Evolutionary conservation across 2,329 filamentous ascomycete genomes (phyloP).

Genomic region (Epichloe baconii): DNA sequence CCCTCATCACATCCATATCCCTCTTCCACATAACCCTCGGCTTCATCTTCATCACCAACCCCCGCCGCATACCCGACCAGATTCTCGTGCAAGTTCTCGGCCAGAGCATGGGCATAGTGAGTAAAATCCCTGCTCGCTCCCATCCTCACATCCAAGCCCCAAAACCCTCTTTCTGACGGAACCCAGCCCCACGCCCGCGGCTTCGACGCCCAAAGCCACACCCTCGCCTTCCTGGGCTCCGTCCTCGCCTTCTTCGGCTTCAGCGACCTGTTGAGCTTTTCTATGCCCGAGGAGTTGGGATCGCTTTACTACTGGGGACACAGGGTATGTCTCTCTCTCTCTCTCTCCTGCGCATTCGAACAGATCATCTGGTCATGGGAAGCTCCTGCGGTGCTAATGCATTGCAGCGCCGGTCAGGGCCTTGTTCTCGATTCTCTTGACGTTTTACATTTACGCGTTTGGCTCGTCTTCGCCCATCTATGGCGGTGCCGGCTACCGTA

Average conservation of each 20-base stretch:
- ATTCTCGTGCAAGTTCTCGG: conserved; percentile 70
- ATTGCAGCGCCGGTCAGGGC: conserved; percentile 48
- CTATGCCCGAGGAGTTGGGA: conserved; percentile 53
- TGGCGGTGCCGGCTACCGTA: conserved; percentile 12
- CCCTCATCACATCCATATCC: conserved; percentile 68
- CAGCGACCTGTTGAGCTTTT: conserved; percentile 52
- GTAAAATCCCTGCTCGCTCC: conserved; percentile 10
- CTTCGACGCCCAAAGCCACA: conserved; percentile 56
- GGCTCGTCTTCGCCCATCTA: conserved; percentile 37
- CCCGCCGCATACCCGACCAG: conserved; percentile 61
- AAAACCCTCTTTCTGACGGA: not conserved
- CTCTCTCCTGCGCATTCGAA: conserved; percentile 27
- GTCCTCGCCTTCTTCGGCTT: conserved; percentile 49
- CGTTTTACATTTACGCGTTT: conserved; percentile 54
- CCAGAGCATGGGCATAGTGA: conserved; percentile 70
- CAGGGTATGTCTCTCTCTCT: conserved; percentile 47
- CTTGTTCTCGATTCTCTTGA: conserved; percentile 45
- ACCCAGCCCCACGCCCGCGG: conserved; percentile 48
- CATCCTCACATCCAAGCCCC: too few species aligned
- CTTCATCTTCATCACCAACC: conserved; percentile 70
- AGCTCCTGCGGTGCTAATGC: too few species aligned
- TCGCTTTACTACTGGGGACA: conserved; percentile 50
- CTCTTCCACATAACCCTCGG: conserved; percentile 76
- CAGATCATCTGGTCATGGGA: too few species aligned
- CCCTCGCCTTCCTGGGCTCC: conserved; percentile 60